Conservation (phyloP, 208 protist species). For the Leishmania tropica region DNA sequence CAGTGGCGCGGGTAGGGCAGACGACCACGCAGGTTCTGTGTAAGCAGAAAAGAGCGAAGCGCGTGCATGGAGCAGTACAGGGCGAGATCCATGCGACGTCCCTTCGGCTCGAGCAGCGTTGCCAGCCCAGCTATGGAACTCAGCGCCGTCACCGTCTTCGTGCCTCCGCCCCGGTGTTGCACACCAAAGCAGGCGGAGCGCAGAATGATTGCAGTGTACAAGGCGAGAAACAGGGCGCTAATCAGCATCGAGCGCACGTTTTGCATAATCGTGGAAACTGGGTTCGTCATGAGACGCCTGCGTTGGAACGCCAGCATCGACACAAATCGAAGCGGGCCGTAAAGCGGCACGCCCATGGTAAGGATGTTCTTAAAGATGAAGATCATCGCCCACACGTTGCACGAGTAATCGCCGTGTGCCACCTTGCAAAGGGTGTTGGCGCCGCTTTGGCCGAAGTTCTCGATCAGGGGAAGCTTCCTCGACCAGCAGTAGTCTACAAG, state of each 20-base stretch:
- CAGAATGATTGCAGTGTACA: constrained; percentile 72
- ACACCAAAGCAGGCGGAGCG: constrained; percentile 65
- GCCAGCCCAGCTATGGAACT: constrained; percentile 64
- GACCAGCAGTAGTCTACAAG: constrained; percentile 59
- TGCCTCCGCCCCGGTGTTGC: constrained; percentile 57
- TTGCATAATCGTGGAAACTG: constrained; percentile 45
- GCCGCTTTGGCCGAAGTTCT: constrained; percentile 32
- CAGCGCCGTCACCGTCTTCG: constrained; percentile 43
- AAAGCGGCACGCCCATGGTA: constrained; percentile 77
- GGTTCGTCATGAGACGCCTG: constrained; percentile 54
- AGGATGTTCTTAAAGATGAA: constrained; percentile 69
- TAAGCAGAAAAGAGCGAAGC: constrained; percentile 77
- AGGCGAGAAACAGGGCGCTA: constrained; percentile 77
- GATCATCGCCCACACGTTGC: constrained; percentile 63
- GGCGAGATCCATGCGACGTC: constrained; percentile 81
- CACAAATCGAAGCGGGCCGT: constrained; percentile 73
- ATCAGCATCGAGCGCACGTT: constrained; percentile 58
- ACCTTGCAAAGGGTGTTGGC: constrained; percentile 48
- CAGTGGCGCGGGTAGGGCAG: constrained; percentile 78
- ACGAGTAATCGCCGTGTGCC: constrained; percentile 61
- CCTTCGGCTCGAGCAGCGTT: constrained; percentile 82
- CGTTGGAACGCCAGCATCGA: constrained; percentile 58
- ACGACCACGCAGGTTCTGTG: constrained; percentile 72
- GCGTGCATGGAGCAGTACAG: constrained; percentile 84
- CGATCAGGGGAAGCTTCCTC: constrained; percentile 30